These are phyloP conservation scores for Barnettozyma pratensis DNA, from an alignment of 805 yeast genomes.

Conservation along the genomic window DNA sequence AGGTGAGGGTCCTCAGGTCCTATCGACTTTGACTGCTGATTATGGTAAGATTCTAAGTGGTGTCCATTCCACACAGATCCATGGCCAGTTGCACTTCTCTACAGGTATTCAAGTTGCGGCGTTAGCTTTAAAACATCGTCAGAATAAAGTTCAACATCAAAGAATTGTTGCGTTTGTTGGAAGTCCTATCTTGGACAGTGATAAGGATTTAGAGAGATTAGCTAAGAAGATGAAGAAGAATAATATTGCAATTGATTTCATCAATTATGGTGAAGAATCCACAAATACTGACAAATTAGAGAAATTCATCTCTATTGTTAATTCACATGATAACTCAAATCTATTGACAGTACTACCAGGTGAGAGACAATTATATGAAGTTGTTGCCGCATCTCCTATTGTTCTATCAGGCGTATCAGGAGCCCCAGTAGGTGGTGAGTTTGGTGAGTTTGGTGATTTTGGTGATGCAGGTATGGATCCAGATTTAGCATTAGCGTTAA, in stretches of 20 bases:
- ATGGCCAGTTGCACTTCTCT: slow-evolving; percentile 62
- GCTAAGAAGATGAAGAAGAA: slow-evolving; percentile 94
- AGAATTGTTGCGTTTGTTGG: slow-evolving; percentile 89
- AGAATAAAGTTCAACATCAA: slow-evolving; percentile 87
- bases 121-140: slow-evolving; percentile 91
- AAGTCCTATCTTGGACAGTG: slow-evolving; percentile 68
- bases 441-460: slow-evolving; percentile 42
- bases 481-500: slow-evolving; percentile 91
- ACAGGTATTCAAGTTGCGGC: slow-evolving; percentile 92
- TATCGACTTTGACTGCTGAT: slow-evolving; percentile 82
- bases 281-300: slow-evolving; percentile 74
- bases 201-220: slow-evolving; percentile 69
- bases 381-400: slow-evolving; percentile 70
- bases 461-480: slow-evolving; percentile 94
- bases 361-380: slow-evolving; percentile 77
- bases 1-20: slow-evolving; percentile 81
- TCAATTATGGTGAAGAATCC: slow-evolving; percentile 88
- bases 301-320: slow-evolving; percentile 67
- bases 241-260: slow-evolving; percentile 80
- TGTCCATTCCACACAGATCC: slow-evolving; percentile 69
- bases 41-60: slow-evolving; percentile 83
- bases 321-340: slow-evolving; percentile 71
- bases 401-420: slow-evolving; percentile 50
- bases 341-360: slow-evolving; percentile 87
- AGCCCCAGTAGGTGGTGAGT: slow-evolving; percentile 33